Base-by-base conservation (phyloP, 768 basidiomycete genomes). In the Paxillus involutus region DNA sequence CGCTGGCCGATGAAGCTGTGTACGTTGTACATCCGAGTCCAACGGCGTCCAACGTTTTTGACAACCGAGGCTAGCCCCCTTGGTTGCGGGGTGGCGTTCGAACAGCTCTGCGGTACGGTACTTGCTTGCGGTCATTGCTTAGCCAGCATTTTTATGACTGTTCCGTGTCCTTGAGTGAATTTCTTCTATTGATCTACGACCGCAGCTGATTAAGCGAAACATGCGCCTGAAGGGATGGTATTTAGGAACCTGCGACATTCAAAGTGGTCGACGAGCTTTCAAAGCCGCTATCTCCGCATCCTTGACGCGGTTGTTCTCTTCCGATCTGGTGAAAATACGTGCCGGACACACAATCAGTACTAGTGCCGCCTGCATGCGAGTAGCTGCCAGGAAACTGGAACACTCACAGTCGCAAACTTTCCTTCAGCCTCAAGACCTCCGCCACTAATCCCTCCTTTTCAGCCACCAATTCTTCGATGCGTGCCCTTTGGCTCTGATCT, bases 401-500 rank as follows among this genome's bases (percentile, higher is more conserved):
- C 7, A 17, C 60, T 59, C 51, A 67, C 67, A 44, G 40, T 55
- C 16, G 4, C 44, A 70, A 44, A 12, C 11, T 49, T 29, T 53
- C 61, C 41, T 57, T 58, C 51, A 65, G 33, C 53, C 44, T 56
- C 4, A 49, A 19, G 5, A 66, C 57, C 35, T 65, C 61, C 11
- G 47, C 45, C 19, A 2, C 41, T 24, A 66, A 63, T 3, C 0
- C 5, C 16, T 65, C 55, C 24, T 11, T 65, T 19, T 68, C 66
- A 3, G 24, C 52, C 11, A 53, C 46, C 49, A 66, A 44, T 29
- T 63, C 61, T 47, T 39, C 52, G 21, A 66, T 68, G 11, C 56
- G 61, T 52, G 1, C 36, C 56, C 53, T 66, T 54, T 68, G 65
- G 47, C 56, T 56, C 14, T 30, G 50, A 35, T 69, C 56, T 54